Base-by-base conservation (phyloP, 75 land plant species). In the Sequoia sempervirens region DNA sequence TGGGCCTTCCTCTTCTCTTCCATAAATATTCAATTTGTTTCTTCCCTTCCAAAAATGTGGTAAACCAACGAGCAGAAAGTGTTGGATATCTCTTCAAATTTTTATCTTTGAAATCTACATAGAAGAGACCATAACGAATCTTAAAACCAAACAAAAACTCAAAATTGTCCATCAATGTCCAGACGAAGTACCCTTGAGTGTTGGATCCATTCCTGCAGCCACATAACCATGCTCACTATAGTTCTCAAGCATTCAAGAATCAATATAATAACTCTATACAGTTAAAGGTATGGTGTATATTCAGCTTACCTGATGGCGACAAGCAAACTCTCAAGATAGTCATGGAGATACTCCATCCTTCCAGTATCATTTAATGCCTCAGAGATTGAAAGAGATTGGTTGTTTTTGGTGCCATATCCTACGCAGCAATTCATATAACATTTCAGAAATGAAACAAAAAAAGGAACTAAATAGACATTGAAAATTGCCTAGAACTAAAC, bases 71-170 rank as follows among this genome's bases (percentile, higher is more conserved):
- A 5, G 87, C 88, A 79, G 92, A 90, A 32, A 52, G 80, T 36
- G 79, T 89, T n/a, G 88, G 90, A 15, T 83, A 47, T 34, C 92
- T 78, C 32, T 28, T 83, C 30, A 79, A 70, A 13, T 86, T 81
- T 18, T 75, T 81, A 36, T 89, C 83, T 15, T 88, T 85, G 38
- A 89, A 89, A 82, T 90, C 92, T 15, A 90, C 82, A 45, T 74
- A 64, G 66, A 84, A 85, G 36, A 90, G 72, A 10, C 92, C 92
- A 75, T 56, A 90, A 15, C 81, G 82, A n/a, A 84, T 34, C 0
- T 80, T 64, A 53, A 81, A 86, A 18, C 90, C 88, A 47, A 32
- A 56, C 18, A 86, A 46, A 17, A 84, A 50, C 34, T 89, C 90
- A 36, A 82, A 86, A 4, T 74, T 8, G 66, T 89, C 88, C 30